Percentiles rank a stretch among this genome's conserved stretches.
These are phyloP conservation scores for Chlorella sp. DNA, from an alignment of 139 green algal genomes.

Conservation along the genomic window DNA sequence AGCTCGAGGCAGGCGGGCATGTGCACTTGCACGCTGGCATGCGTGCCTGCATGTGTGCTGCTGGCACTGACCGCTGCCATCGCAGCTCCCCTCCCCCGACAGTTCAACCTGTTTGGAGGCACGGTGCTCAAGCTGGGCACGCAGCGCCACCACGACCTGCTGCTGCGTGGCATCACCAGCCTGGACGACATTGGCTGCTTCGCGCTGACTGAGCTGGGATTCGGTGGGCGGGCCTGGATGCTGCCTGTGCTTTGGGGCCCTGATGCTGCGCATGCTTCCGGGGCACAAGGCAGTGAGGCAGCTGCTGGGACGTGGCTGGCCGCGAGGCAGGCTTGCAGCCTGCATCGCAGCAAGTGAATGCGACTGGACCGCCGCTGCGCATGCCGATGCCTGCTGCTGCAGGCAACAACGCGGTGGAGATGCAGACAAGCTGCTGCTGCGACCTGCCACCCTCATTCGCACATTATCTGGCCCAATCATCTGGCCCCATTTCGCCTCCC, in stretches of 20 bases:
- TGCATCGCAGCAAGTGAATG: too few species aligned
- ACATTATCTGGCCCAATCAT: too few species aligned
- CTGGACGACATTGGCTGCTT: constrained; percentile 86
- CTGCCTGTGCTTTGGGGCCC: background rate
- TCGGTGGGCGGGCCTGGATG: constrained; percentile 48
- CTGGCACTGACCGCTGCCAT: too few species aligned
- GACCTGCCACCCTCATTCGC: too few species aligned
- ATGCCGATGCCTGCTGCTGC: too few species aligned
- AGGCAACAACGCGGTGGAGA: background rate
- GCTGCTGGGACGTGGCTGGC: too few species aligned
- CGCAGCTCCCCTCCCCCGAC: constrained; percentile 42
- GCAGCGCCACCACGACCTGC: constrained; percentile 70
- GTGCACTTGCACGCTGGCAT: background rate
- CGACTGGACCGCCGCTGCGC: background rate
- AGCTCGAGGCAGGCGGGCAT: background rate
- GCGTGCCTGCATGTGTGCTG: too few species aligned
- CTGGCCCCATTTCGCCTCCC: background rate
- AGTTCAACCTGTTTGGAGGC: constrained; percentile 93
- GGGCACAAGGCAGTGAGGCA: too few species aligned
- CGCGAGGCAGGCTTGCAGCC: too few species aligned
- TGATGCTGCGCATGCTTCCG: too few species aligned
- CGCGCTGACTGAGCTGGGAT: constrained; percentile 92
- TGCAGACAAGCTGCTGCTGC: background rate
- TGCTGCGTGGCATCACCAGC: constrained; percentile 78
- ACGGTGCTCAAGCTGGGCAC: constrained; percentile 92